Evolutionary conservation across 2,329 filamentous ascomycete species (phyloP).

Genomic region (Trichoderma simmonsii): DNA sequence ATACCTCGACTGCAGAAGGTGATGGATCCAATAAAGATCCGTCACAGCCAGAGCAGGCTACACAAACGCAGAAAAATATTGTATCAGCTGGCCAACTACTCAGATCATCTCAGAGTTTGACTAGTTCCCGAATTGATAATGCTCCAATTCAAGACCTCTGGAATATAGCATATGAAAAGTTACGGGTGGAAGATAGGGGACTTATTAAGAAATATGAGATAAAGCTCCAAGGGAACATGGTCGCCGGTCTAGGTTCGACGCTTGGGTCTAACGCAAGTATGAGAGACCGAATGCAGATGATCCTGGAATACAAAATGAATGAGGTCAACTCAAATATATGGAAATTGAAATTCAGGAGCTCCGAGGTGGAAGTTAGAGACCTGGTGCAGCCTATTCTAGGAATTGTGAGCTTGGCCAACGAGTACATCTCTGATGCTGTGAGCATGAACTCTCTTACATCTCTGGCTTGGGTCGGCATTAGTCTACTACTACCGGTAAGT

Average conservation of each 20-base stretch:
- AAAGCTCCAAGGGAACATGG: background rate
- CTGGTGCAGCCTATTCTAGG: background rate
- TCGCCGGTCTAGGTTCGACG: background rate
- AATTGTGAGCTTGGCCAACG: background rate
- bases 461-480: background rate
- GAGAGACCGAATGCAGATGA: background rate
- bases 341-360: background rate
- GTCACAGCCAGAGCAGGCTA: background rate
- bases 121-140: background rate
- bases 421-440: background rate
- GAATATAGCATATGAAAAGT: background rate
- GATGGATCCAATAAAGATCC: background rate
- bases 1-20: background rate
- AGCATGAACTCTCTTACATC: background rate
- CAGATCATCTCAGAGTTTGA: rapidly evolving
- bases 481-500: background rate
- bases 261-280: background rate
- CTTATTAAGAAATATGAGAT: background rate
- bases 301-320: background rate
- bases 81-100: background rate
- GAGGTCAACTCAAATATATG: background rate
- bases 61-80: background rate
- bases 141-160: background rate
- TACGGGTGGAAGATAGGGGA: background rate
- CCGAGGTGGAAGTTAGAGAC: background rate